Base-by-base conservation (phyloP, 441 rosid genomes). In the Monsonia emarginata region DNA sequence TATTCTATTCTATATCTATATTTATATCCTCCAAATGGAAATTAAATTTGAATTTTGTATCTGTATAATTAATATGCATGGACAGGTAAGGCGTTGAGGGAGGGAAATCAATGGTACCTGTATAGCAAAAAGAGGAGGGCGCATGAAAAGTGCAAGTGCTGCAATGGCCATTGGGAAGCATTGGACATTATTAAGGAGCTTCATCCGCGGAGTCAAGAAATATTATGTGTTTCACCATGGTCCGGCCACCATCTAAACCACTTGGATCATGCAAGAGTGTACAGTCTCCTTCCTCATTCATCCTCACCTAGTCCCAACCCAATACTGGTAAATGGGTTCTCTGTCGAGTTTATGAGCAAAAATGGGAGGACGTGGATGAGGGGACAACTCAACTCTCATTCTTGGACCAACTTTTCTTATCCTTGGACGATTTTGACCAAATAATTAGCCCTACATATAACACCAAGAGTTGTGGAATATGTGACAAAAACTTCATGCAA, bases 391-490 rank as follows among this genome's bases (percentile, higher is more conserved):
- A 88, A 63, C 87, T 91, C 7, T 91, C 96, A 22, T 88, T 95
- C 72, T 81, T 91, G 78, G 98, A 89, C 63, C 96, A 91, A 82
- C 90, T 91, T 25, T 91, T 91, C 72, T 75, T 91, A 71, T 89
- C 98, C 5, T 72, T 91, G 73, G 98, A 91, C 54, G 98, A 91
- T 74, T 82, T 89, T 32, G 98, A 91, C 59, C 96, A 91, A 77
- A 88, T 89, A 63, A 88, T n/a, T n/a, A n/a, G n/a, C n/a, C n/a
- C n/a, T n/a, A n/a, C n/a, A n/a, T n/a, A n/a, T n/a, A n/a, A n/a
- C n/a, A n/a, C n/a, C n/a, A n/a, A n/a, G n/a, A n/a, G n/a, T n/a
- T n/a, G n/a, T n/a, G n/a, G n/a, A n/a, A n/a, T n/a, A n/a, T n/a
- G n/a, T n/a, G n/a, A n/a, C n/a, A n/a, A n/a, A n/a, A n/a, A n/a